Conservation (phyloP, 805 yeast genomes). For the Wickerhamiella musiphila region DNA sequence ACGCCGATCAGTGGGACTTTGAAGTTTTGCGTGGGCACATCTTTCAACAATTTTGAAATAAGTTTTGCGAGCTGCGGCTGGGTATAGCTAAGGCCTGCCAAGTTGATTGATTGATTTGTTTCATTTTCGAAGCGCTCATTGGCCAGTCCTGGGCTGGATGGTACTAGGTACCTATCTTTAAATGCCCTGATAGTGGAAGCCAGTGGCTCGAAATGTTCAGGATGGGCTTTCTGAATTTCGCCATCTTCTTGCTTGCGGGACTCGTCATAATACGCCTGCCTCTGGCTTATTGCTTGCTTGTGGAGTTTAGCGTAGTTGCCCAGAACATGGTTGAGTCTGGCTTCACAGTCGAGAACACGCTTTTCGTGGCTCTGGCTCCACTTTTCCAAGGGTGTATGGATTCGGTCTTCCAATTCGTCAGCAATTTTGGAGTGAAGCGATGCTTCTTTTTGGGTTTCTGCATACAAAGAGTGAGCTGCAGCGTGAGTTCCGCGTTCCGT, state of each 20-base stretch:
- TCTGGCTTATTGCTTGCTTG: conserved; percentile 32
- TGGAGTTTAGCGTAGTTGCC: conserved; percentile 30
- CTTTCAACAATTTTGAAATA: conserved; percentile 25
- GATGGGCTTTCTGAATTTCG: conserved; percentile 1
- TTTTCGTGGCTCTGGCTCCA: conserved; percentile 58
- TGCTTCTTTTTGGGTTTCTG: conserved; percentile 38
- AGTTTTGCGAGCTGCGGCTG: conserved; percentile 26
- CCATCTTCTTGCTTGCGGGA: conserved; percentile 50
- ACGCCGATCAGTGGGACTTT: conserved; percentile 55
- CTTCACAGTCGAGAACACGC: conserved; percentile 40
- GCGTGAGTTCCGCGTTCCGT: too few species aligned
- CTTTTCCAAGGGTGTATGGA: conserved; percentile 45
- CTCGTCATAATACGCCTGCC: conserved; percentile 47
- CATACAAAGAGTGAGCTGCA: conserved; percentile 33
- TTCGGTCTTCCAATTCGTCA: conserved; percentile 34
- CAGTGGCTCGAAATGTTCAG: conserved; percentile 6
- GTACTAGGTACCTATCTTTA: conserved; percentile 3
- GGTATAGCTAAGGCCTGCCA: conserved; percentile 22
- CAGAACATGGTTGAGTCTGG: conserved; percentile 30
- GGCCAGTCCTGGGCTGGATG: not conserved
- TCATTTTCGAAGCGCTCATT: not conserved
- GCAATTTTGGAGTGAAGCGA: conserved; percentile 40
- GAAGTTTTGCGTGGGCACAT: conserved; percentile 35
- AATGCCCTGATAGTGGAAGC: conserved; percentile 5
- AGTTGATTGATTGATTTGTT: conserved; percentile 1